A percentile compares a stretch with the other conserved stretches of the same genome.
Evolutionary conservation across 106 monocot genomes (phyloP).

Genomic region (Dendrobium chrysotoxum): DNA sequence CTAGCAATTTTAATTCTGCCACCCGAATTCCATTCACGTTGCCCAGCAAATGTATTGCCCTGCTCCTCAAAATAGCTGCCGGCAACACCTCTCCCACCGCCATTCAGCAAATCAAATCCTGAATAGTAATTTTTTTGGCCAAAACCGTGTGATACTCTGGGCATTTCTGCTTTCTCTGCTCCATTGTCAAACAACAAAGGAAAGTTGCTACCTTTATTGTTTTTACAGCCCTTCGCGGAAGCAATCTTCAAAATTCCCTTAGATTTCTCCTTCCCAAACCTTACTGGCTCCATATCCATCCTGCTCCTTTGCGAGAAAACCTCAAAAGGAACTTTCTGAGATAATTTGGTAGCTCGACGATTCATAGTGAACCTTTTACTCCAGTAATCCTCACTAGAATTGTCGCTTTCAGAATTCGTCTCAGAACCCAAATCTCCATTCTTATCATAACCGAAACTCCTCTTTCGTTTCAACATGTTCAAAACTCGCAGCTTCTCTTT

Average conservation of each 20-base stretch:
- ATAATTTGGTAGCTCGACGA: background rate
- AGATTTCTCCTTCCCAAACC: slow-evolving; percentile 31
- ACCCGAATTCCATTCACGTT: background rate
- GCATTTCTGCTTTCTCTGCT: slow-evolving; percentile 9
- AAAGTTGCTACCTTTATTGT: background rate
- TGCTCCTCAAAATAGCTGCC: slow-evolving; percentile 17
- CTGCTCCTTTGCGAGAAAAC: background rate
- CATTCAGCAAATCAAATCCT: slow-evolving; percentile 19
- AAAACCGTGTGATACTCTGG: slow-evolving; percentile 2
- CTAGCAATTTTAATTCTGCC: background rate
- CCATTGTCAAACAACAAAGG: background rate
- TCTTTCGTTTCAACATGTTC: slow-evolving; percentile 10
- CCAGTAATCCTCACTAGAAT: slow-evolving; percentile 16
- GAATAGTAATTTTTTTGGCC: slow-evolving; percentile 9
- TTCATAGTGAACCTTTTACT: slow-evolving; percentile 21
- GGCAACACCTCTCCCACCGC: slow-evolving; percentile 3
- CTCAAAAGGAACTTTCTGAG: slow-evolving; percentile 6
- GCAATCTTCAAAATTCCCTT: slow-evolving; percentile 40
- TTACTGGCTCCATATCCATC: slow-evolving; percentile 6
- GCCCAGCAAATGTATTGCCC: slow-evolving; percentile 7
- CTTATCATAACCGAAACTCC: background rate
- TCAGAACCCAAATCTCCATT: slow-evolving; percentile 7
- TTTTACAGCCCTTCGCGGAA: slow-evolving; percentile 20
- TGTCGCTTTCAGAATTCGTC: slow-evolving; percentile 24
- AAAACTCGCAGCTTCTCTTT: slow-evolving; percentile 13